phyloP scores from a whole-genome alignment of 2,329 filamentous ascomycete genomes.

The Cladosporium sp. region DNA sequence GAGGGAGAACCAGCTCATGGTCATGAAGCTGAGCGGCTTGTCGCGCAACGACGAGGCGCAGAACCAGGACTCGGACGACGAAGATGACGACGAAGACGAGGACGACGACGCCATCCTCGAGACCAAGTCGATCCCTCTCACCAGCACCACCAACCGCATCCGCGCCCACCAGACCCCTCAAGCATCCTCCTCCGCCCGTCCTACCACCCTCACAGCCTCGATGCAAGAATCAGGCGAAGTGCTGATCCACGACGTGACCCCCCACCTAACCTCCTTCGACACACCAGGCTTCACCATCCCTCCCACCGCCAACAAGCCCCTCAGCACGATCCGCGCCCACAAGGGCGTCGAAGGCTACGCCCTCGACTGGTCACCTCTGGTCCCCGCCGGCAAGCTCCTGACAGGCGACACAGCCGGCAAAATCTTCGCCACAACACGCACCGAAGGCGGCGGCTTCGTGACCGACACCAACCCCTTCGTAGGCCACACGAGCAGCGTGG shows the following conservation, averaged over 20 bases:
- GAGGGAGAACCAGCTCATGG: slow-evolving; percentile 88
- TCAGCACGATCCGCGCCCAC: slow-evolving; percentile 84
- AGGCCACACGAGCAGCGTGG: slow-evolving; percentile 79
- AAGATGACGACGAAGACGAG: slow-evolving; percentile 68
- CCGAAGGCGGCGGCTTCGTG: slow-evolving; percentile 81
- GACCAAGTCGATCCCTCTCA: slow-evolving; percentile 80
- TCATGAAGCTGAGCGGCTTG: slow-evolving; percentile 92
- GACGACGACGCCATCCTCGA: slow-evolving; percentile 84
- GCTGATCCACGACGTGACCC: slow-evolving; percentile 89
- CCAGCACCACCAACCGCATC: slow-evolving; percentile 88
- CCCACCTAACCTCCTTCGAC: slow-evolving; percentile 85
- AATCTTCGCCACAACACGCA: slow-evolving; percentile 83
- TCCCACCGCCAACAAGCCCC: slow-evolving; percentile 78
- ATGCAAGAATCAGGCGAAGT: slow-evolving; percentile 89
- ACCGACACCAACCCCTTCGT: slow-evolving; percentile 79
- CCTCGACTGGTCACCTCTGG: slow-evolving; percentile 87
- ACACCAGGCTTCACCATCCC: slow-evolving; percentile 76
- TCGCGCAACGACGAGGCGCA: slow-evolving; percentile 75
- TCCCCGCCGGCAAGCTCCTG: slow-evolving; percentile 76
- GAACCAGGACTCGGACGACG: slow-evolving; percentile 63
- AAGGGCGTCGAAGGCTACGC: slow-evolving; percentile 85
- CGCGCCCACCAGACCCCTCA: slow-evolving; percentile 76
- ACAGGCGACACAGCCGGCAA: slow-evolving; percentile 88
- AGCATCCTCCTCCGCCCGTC: slow-evolving; percentile 63
- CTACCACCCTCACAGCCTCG: slow-evolving; percentile 78